These are phyloP conservation scores for Epichloe sp. DNA, from an alignment of 2,329 filamentous ascomycete genomes.

Conservation along the genomic window DNA sequence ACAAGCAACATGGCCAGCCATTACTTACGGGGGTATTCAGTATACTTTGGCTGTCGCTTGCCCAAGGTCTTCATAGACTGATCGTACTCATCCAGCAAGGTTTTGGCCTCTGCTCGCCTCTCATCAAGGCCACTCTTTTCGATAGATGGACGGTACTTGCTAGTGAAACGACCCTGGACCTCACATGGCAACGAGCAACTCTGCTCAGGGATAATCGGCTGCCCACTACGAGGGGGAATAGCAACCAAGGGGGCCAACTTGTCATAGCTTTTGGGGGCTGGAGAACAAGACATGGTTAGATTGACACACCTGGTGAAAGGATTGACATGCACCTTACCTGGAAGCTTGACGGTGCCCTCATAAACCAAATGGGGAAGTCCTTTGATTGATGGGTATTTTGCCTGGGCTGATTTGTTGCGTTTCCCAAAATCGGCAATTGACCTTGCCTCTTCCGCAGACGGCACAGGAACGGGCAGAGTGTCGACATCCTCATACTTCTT, in stretches of 20 bases:
- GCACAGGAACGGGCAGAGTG: conserved; percentile 16
- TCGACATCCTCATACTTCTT: conserved; percentile 25
- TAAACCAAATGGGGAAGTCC: conserved; percentile 26
- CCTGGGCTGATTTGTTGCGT: conserved; percentile 23
- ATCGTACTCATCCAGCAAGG: conserved; percentile 27
- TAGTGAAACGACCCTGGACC: conserved; percentile 29
- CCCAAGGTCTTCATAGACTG: conserved; percentile 27
- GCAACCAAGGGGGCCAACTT: conserved; percentile 29
- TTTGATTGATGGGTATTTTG: conserved; percentile 24
- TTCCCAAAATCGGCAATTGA: conserved; percentile 26
- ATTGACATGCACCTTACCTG: conserved; percentile 11
- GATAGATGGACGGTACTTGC: conserved; percentile 25
- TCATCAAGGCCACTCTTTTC: conserved; percentile 29
- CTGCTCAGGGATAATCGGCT: conserved; percentile 25
- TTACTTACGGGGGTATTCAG: conserved; percentile 29
- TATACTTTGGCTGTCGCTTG: conserved; percentile 31
- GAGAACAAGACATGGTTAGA: background rate
- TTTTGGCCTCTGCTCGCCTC: conserved; percentile 26
- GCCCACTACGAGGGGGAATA: conserved; percentile 25
- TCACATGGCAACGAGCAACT: conserved; percentile 29
- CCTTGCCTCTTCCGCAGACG: conserved; percentile 21
- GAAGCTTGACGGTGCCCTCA: conserved; percentile 26
- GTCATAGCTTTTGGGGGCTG: conserved; percentile 30
- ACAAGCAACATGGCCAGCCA: background rate
- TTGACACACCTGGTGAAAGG: background rate